phyloP scores from a whole-genome alignment of 305 asterid genomes.

The Fraxinus baroniana region DNA sequence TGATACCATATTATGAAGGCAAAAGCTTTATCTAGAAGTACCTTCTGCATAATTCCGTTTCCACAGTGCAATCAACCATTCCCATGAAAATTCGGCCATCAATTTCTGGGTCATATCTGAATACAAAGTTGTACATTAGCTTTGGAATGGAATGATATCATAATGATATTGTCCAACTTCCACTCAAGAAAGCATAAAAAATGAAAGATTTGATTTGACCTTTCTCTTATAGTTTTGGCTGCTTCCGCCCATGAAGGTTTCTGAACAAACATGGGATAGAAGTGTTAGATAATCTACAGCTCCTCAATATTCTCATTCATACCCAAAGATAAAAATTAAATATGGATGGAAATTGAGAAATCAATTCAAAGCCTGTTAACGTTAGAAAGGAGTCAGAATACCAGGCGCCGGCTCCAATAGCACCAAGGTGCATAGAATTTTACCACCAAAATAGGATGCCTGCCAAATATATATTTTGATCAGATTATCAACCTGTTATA shows the following conservation, averaged over 20 bases:
- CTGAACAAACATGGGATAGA: conserved; percentile 41
- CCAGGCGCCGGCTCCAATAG: conserved; percentile 92
- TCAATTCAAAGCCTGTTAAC: neutral
- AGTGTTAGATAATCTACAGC: conserved; percentile 13
- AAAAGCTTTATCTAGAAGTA: conserved; percentile 34
- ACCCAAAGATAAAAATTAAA: conserved; percentile 11
- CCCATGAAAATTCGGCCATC: conserved; percentile 93
- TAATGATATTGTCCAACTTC: conserved; percentile 18
- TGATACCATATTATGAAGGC: neutral
- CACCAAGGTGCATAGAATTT: conserved; percentile 99
- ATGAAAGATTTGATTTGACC: conserved; percentile 43
- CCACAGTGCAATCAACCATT: conserved; percentile 92
- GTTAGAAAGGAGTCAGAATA: conserved; percentile 25
- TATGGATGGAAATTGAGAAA: conserved; percentile 12
- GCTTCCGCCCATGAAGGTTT: conserved; percentile 99
- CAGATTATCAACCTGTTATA: neutral
- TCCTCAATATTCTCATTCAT: conserved; percentile 3
- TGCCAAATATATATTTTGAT: conserved; percentile 36
- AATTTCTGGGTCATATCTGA: conserved; percentile 74
- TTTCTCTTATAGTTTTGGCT: conserved; percentile 76
- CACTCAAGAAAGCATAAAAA: conserved; percentile 6
- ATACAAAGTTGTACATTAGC: conserved; percentile 25
- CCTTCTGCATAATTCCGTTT: conserved; percentile 82
- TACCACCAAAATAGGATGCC: conserved; percentile 78
- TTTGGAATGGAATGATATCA: conserved; percentile 21